Evolutionary conservation across 2,329 filamentous ascomycete species (phyloP).

Genomic region (Paecilomyces dactylethromorphus): DNA sequence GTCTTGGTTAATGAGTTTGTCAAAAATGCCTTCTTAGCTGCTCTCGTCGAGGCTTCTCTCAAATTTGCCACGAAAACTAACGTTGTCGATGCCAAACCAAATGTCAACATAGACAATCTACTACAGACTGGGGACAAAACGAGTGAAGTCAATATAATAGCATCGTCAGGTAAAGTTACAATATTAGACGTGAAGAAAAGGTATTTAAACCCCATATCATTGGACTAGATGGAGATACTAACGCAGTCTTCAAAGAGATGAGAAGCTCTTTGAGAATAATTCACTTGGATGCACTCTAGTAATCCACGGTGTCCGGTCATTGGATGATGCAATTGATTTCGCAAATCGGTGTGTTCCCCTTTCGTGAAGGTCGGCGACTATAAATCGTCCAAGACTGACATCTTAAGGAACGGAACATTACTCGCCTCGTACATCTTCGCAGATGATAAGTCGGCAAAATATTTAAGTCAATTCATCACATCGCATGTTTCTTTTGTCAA

Average conservation of each 20-base stretch:
- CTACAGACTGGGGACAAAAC: no score
- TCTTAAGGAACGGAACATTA: slow-evolving; percentile 24
- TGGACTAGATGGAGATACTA: no score
- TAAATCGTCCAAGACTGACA: no score
- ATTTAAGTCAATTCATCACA: slow-evolving; percentile 51
- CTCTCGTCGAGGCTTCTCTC: slow-evolving; percentile 31
- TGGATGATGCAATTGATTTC: slow-evolving; percentile 51
- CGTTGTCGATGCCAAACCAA: slow-evolving; percentile 12
- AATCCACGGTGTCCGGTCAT: slow-evolving; percentile 42
- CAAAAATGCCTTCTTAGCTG: slow-evolving; percentile 49
- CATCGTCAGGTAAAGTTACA: no score
- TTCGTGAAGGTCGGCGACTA: no score
- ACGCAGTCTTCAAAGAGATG: no score
- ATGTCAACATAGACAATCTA: no score
- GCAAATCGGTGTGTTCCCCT: slow-evolving; percentile 29
- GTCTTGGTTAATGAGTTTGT: slow-evolving; percentile 60
- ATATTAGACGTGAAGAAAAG: no score
- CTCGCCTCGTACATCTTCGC: slow-evolving; percentile 51
- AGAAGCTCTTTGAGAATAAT: slow-evolving; percentile 36
- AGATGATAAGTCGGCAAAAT: slow-evolving; percentile 47
- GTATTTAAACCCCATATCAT: no score
- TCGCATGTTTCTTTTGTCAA: slow-evolving; percentile 50
- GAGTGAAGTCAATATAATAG: no score
- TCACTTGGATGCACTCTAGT: slow-evolving; percentile 36
- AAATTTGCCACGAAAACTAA: not conserved